Base-by-base conservation (phyloP, 495 filamentous ascomycete genomes). In the Lasiosphaeria ovina region DNA sequence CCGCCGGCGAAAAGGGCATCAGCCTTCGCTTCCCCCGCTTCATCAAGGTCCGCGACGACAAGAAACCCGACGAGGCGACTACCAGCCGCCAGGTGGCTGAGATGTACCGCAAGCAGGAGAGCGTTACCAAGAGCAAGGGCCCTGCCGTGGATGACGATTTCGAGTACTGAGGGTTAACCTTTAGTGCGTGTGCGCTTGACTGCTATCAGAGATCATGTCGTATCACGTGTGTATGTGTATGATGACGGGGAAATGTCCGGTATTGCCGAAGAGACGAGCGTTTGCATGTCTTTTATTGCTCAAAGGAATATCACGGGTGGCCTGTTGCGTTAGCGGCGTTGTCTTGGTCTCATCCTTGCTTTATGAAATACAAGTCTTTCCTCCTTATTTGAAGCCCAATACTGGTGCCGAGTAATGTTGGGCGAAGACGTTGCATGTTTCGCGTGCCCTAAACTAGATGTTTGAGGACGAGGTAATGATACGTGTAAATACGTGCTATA, bases 71-170 rank as follows among this genome's bases (percentile, higher is more conserved):
- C 38, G 82, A 94, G 75, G 95, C 94, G 40, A 98, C 93, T 31
- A 89, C 79, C 17, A 89, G 83, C 48, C 78, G 87, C 55, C 89
- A 90, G 70, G 87, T 98, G 14, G 92, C 92, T 6, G 94, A 98
- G 74, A 95, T 98, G 93, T 98, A 98, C 79, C 81, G 86, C 62
- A 93, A 89, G 76, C 94, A 98, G 78, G 93, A 96, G 74, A 86
- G 86, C 55, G 90, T 97, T 35, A 75, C 80, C 5, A 81, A 92
- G 66, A 87, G 77, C 56, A 92, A 92, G 74, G 87, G 84, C 3
- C 85, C 88, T 24, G 87, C 86, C 11, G 92, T 93, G 55, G 94
- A 98, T 81, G 95, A 98, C 82, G 92, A 98, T 76, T 98, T 97
- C 76, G 94, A 98, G 77, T 98, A 98, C 77, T 98, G 74, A 50